phyloP scores from a whole-genome alignment of 1,284 basidiomycete species.

The Irpex sp. region DNA sequence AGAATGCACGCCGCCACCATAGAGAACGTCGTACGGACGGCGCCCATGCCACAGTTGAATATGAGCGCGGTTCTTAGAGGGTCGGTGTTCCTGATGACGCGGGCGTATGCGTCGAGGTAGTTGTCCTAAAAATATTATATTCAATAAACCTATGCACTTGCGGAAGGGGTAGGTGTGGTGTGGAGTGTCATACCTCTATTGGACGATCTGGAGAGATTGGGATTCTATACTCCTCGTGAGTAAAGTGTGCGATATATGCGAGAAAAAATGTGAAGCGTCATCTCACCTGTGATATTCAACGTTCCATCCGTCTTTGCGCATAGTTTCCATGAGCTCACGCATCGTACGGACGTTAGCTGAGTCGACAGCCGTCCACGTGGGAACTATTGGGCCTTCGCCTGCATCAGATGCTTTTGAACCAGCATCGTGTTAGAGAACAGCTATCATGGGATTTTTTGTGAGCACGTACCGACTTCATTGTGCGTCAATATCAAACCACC shows the following conservation, averaged over 20 bases:
- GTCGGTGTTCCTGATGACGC: conserved; percentile 79
- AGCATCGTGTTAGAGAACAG: background rate
- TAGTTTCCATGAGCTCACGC: conserved; percentile 80
- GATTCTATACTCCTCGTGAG: no score
- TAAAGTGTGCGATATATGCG: no score
- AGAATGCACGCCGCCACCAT: conserved; percentile 95
- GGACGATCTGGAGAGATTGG: conserved; percentile 90
- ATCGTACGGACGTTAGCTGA: conserved; percentile 82
- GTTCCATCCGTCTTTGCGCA: conserved; percentile 85
- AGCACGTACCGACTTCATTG: conserved; percentile 70
- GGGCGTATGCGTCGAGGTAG: conserved; percentile 91
- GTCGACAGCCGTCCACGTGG: conserved; percentile 96
- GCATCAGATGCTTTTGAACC: conserved; percentile 50
- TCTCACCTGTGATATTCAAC: conserved; percentile 47
- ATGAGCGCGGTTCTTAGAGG: conserved; percentile 83
- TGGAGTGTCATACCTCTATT: conserved; percentile 55
- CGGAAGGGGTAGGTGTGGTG: no score
- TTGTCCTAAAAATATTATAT: conserved; percentile 57
- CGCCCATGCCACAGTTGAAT: conserved; percentile 97
- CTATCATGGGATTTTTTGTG: no score
- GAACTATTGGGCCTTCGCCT: conserved; percentile 80
- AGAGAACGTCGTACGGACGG: conserved; percentile 94
- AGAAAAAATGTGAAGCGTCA: no score
- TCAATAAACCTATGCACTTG: no score
- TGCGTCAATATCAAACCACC: conserved; percentile 93